Base-by-base conservation (phyloP, 2,329 filamentous ascomycete species). In the Calonectria hongkongensis region DNA sequence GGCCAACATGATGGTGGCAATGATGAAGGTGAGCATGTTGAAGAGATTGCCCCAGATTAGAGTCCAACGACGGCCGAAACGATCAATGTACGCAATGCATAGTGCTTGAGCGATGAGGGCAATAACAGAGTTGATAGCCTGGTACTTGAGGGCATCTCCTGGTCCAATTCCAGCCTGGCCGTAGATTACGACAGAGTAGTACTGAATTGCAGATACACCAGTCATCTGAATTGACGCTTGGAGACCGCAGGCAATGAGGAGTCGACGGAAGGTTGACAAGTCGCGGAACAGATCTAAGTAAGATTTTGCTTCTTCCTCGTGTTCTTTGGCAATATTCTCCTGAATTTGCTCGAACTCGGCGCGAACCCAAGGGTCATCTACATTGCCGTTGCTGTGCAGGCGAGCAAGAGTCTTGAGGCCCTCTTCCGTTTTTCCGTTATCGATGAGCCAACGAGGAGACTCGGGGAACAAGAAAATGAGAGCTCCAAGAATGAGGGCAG, bases 201-300 rank as follows among this genome's bases (percentile, higher is more conserved):
- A 95, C 80, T 95, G 93, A 76, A 95, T 94, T 3, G 92, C 92
- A 6, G 88, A 90, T 2, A 93, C 92, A 74, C 93, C 94, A 0
- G 94, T 95, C 92, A 95, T 94, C 81, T 95, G 94, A 8, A 92
- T 87, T 0, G 90, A 91, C 1, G 92, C 93, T 80, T 95, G 93
- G 4, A 95, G 85, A 0, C 92, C 88, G 78, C 89, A 91, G 67
- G 91, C 92, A n/a, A 95, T 86, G 79, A 95, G 91, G n/a, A 95
- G 86, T 18, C 94, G 89, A 45, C 93, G 92, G 87, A 95, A 94
- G 30, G 88, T 91, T 1, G 92, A 91, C 51, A 80, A 83, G 75
- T 81, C 78, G 16, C 82, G 90, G 85, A 95, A 94, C 0, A 95
- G 87, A 78, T 95, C 93, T 6, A 81, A 71, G 83, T 94, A 94